Evolutionary conservation across 2,329 filamentous ascomycete genomes (phyloP).

Genomic region (Aurifilum marmelostoma): DNA sequence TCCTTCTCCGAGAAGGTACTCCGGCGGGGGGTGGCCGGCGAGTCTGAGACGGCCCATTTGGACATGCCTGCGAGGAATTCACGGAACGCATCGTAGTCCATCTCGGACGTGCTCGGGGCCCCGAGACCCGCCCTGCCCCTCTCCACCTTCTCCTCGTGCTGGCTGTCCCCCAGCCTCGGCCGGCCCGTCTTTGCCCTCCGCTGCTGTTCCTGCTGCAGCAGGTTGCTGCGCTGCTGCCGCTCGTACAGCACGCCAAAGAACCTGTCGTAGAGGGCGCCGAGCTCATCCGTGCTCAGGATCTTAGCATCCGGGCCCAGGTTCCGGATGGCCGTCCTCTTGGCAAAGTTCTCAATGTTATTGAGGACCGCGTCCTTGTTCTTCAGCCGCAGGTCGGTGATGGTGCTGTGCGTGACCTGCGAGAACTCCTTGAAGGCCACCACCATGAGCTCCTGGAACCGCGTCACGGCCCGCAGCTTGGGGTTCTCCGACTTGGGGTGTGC

Average conservation of each 20-base stretch:
- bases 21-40: slow-evolving; percentile 63
- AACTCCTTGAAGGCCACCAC: slow-evolving; percentile 99
- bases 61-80: slow-evolving; percentile 90
- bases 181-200: slow-evolving; percentile 64
- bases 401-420: slow-evolving; percentile 89
- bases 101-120: slow-evolving; percentile 78
- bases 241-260: slow-evolving; percentile 95
- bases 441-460: slow-evolving; percentile 97
- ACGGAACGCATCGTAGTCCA: slow-evolving; percentile 96
- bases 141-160: slow-evolving; percentile 63
- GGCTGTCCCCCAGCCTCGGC: slow-evolving; percentile 37
- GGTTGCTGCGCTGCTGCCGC: slow-evolving; percentile 78
- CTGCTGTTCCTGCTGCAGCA: slow-evolving; percentile 76
- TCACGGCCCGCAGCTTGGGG: slow-evolving; percentile 89
- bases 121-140: slow-evolving; percentile 87
- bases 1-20: slow-evolving; percentile 54
- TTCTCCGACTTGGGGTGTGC: slow-evolving; percentile 96
- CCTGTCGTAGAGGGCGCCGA: slow-evolving; percentile 88
- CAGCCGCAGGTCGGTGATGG: slow-evolving; percentile 82
- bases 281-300: slow-evolving; percentile 79
- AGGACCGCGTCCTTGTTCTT: slow-evolving; percentile 95
- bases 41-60: slow-evolving; percentile 91
- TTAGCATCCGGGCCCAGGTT: slow-evolving; percentile 97
- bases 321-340: slow-evolving; percentile 92
- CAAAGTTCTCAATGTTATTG: slow-evolving; percentile 95